phyloP scores from a whole-genome alignment of 2,329 filamentous ascomycete species.

The Paecilomyces niveus region DNA sequence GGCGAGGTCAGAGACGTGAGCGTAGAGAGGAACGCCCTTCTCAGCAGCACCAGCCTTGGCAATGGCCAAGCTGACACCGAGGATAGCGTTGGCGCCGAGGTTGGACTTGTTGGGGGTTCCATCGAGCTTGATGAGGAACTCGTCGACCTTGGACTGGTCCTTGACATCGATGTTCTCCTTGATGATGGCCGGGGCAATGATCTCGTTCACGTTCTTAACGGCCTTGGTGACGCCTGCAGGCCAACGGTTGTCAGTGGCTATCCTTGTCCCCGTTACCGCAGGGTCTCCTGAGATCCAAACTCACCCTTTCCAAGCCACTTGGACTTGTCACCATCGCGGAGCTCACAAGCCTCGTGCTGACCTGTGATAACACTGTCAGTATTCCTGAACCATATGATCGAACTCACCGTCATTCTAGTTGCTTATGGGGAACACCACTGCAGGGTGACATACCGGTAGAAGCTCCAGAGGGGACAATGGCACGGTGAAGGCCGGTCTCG shows the following conservation, averaged over 20 bases:
- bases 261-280: background rate
- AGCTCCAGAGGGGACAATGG: slow-evolving; percentile 93
- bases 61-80: slow-evolving; percentile 75
- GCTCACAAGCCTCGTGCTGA: slow-evolving; percentile 84
- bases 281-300: slow-evolving; percentile 4
- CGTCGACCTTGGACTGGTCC: slow-evolving; percentile 76
- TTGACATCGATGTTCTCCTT: slow-evolving; percentile 77
- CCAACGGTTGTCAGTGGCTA: background rate
- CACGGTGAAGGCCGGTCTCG: slow-evolving; percentile 91
- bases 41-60: slow-evolving; percentile 85
- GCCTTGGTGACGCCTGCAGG: slow-evolving; percentile 64
- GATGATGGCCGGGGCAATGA: slow-evolving; percentile 74
- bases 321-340: slow-evolving; percentile 81
- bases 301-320: slow-evolving; percentile 79
- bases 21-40: slow-evolving; percentile 82
- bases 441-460: slow-evolving; percentile 66
- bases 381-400: background rate
- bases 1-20: slow-evolving; percentile 78
- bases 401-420: background rate
- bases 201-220: slow-evolving; percentile 75
- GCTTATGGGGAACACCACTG: background rate
- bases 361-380: slow-evolving; percentile 44
- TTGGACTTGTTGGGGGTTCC: slow-evolving; percentile 81
- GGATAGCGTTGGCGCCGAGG: slow-evolving; percentile 81
- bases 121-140: slow-evolving; percentile 79